Base-by-base conservation (phyloP, 2,329 filamentous ascomycete genomes). In the Penicillium sp. region DNA sequence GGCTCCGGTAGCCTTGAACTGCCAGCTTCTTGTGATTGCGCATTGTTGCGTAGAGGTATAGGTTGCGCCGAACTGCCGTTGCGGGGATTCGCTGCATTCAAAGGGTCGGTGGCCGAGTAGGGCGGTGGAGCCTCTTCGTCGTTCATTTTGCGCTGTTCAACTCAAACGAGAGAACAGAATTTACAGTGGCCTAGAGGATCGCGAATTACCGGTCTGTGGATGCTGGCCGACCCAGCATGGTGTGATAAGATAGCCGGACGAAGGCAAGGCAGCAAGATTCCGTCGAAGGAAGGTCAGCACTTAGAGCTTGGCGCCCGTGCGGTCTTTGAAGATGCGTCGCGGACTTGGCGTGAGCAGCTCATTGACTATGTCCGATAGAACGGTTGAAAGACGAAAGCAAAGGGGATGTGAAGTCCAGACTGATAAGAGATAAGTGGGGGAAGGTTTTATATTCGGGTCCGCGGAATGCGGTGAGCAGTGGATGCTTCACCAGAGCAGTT, bases 41-140 rank as follows among this genome's bases (percentile, higher is more conserved):
- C 52, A 56, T 60, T 59, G 15, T 54, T 62, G 13, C 56, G 62
- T 24, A 28, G 34, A 60, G 62, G 36, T 59, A 51, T 47, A 53
- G 64, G n/a, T 49, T 44, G 43, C 28, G 53, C 21, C 43, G 55
- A 18, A 46, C 47, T 49, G 49, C 55, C 57, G 52, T 61, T 64
- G 42, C 60, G 45, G 49, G 52, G 61, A 50, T 52, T 60, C 33
- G 60, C 45, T 49, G 59, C 46, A 42, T 62, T 50, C 47, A 74
- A 63, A 36, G 73, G 72, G 52, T 75, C 73, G 47, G 72, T 65
- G 36, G 71, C 65, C 53, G 73, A 71, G 58, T 75, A 75, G 26
- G 73, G 73, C 48, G 73, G 72, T 60, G 73, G 73, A 54, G 66
- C 69, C 49, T 74, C 72, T 29, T 74, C 70, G 47, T 65, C 60